These are phyloP conservation scores for Ceratocystis eucalypticola DNA, from an alignment of 2,329 filamentous ascomycete species.

Conservation along the genomic window DNA sequence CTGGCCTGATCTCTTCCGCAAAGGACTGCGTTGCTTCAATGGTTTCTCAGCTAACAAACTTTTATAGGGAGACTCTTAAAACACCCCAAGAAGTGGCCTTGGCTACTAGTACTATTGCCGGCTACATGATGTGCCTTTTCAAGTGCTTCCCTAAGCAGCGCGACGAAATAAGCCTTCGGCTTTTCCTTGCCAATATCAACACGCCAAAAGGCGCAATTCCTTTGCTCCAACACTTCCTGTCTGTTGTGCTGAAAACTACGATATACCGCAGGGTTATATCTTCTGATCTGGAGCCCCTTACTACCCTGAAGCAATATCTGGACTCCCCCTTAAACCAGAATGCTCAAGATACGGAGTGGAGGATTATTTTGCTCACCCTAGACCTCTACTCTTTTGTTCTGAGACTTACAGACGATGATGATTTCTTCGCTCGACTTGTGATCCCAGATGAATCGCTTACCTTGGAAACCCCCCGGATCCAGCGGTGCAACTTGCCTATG, in stretches of 20 bases:
- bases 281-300: conserved; percentile 1
- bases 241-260: conserved; percentile 36
- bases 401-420: conserved; percentile 88
- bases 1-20: background rate
- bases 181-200: conserved; percentile 63
- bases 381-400: conserved; percentile 90
- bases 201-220: conserved; percentile 36
- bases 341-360: conserved; percentile 54
- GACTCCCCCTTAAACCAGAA: background rate
- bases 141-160: conserved; percentile 68
- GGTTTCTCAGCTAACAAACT: too few relatives aligned
- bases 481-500: conserved; percentile 54
- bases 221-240: conserved; percentile 76
- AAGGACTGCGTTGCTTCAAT: background rate
- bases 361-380: conserved; percentile 74
- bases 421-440: conserved; percentile 61
- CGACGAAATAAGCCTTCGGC: conserved; percentile 88
- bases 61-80: background rate
- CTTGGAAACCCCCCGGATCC: conserved; percentile 34
- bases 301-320: conserved; percentile 8
- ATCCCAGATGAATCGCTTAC: conserved; percentile 21
- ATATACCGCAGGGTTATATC: conserved; percentile 20
- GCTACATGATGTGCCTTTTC: conserved; percentile 73
- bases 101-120: conserved; percentile 35
- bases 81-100: conserved; percentile 43